A percentile compares a stretch with the other conserved stretches of the same genome.
These are phyloP conservation scores for Raffaelea arxii DNA, from an alignment of 2,329 filamentous ascomycete species.

Conservation along the genomic window DNA sequence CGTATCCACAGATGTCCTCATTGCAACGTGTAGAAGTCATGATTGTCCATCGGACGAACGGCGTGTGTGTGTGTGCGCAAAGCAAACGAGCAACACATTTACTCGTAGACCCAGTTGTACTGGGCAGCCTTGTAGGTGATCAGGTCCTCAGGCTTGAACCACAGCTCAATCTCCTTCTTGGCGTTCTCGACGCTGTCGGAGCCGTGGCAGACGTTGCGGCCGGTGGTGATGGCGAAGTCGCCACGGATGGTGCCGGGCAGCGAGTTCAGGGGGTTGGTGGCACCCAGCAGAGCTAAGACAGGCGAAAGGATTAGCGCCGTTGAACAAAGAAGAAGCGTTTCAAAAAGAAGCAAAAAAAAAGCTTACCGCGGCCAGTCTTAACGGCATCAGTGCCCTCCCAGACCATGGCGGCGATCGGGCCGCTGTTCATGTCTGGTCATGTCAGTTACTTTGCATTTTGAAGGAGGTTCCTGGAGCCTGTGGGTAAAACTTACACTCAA, in stretches of 20 bases:
- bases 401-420: constrained; percentile 98
- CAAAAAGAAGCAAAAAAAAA: neutral
- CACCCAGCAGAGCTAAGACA: constrained; percentile 71
- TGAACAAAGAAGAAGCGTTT: neutral
- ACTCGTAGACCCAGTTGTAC: constrained; percentile 95
- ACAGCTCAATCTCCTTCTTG: constrained; percentile 98
- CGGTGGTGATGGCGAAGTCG: constrained; percentile 76
- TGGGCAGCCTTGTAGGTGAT: constrained; percentile 74
- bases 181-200: constrained; percentile 98
- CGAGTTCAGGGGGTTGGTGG: constrained; percentile 95
- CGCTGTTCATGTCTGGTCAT: constrained; percentile 79
- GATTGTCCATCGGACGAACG: too few species aligned
- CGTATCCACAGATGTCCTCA: too few species aligned
- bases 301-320: constrained; percentile 13
- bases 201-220: constrained; percentile 99
- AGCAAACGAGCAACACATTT: constrained; percentile 2
- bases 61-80: too few species aligned
- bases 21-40: too few species aligned
- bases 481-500: constrained; percentile 60
- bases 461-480: too few species aligned
- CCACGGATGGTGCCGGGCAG: constrained; percentile 96
- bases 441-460: constrained; percentile 12
- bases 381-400: constrained; percentile 98
- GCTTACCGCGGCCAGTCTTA: constrained; percentile 89
- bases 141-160: constrained; percentile 88